These are phyloP conservation scores for Lithospermum erythrorhizon DNA, from an alignment of 257 asterid species.

Conservation along the genomic window DNA sequence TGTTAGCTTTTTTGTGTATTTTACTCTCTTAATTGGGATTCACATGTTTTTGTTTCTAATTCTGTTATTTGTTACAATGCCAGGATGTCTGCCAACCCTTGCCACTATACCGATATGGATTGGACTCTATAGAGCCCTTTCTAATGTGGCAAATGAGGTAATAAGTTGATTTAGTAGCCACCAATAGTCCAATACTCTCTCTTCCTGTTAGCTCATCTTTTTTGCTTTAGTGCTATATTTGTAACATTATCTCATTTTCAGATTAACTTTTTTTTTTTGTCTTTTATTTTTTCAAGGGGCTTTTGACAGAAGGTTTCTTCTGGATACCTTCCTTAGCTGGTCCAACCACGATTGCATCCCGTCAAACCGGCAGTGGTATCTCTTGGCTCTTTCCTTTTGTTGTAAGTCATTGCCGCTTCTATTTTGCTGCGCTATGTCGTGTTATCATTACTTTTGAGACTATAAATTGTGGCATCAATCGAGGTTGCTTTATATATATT, in stretches of 20 bases:
- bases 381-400: conserved; percentile 94
- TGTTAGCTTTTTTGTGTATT: not conserved
- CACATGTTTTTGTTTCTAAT: not conserved
- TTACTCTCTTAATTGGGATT: not conserved
- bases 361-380: conserved; percentile 86
- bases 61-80: conserved; percentile 4
- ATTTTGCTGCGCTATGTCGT: conserved; percentile 1
- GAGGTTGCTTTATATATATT: not conserved
- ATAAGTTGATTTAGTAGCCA: conserved; percentile 2
- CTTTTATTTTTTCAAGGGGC: conserved; percentile 45
- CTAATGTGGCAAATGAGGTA: conserved; percentile 98
- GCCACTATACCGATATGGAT: conserved; percentile 99
- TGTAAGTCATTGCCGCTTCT: conserved; percentile 39
- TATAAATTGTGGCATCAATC: not conserved
- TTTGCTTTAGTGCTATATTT: not conserved
- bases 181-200: not conserved
- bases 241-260: not conserved
- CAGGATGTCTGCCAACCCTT: conserved; percentile 98
- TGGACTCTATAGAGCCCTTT: conserved; percentile 97
- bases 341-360: conserved; percentile 85
- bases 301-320: conserved; percentile 89
- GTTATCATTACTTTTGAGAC: conserved; percentile 1
- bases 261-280: not conserved
- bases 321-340: conserved; percentile 99
- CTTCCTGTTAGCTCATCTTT: conserved; percentile 1